Percentiles rank a stretch among this genome's conserved stretches.
phyloP scores from a whole-genome alignment of 352 stramenopile species.

The Phytophthora constricta region DNA sequence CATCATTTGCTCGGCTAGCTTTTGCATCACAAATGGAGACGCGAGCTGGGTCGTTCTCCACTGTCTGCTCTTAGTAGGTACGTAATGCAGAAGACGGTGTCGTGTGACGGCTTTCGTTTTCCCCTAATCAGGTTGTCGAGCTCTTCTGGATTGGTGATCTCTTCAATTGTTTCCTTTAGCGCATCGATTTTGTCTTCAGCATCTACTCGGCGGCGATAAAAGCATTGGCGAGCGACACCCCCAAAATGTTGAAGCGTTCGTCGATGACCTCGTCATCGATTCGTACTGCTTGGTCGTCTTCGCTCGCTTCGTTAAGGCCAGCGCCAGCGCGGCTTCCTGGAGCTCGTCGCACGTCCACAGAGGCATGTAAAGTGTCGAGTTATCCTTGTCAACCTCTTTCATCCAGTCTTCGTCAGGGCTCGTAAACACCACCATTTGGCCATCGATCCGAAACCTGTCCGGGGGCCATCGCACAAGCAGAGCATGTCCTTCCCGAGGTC shows the following conservation, averaged over 20 bases:
- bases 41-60: not conserved
- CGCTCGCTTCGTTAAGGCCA: not conserved
- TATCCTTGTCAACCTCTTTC: not conserved
- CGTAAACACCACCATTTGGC: constrained; percentile 7
- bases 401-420: constrained; percentile 3
- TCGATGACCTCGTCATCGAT: not conserved
- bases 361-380: constrained; percentile 5
- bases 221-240: not conserved
- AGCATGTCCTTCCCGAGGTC: not conserved
- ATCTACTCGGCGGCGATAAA: not conserved
- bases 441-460: not conserved
- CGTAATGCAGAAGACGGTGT: constrained; percentile 1
- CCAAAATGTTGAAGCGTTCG: constrained; percentile 1
- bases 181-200: not conserved
- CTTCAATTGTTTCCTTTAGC: not conserved
- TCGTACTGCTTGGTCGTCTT: not conserved
- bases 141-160: not conserved
- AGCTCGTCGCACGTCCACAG: constrained; percentile 10
- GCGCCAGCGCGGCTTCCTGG: not conserved
- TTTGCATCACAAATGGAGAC: constrained; percentile 13
- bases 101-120: not conserved
- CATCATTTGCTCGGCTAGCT: not conserved
- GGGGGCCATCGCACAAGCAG: constrained; percentile 9
- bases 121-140: not conserved
- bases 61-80: not conserved